A percentile compares a stretch with the other conserved stretches of the same genome.
phyloP scores from a whole-genome alignment of 495 filamentous ascomycete genomes.

The Talaromyces proteolyticus region DNA sequence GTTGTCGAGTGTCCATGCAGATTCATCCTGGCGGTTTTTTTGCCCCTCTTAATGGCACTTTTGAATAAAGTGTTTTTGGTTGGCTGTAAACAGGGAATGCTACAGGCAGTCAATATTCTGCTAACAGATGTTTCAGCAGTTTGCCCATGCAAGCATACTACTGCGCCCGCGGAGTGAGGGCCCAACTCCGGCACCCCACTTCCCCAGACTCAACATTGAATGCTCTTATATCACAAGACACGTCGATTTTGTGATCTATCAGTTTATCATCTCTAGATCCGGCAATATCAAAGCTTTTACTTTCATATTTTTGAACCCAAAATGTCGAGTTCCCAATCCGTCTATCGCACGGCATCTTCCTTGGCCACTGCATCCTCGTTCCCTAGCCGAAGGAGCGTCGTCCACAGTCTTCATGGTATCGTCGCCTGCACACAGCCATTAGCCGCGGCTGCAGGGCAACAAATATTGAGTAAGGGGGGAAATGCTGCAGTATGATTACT shows the following conservation, averaged over 20 bases:
- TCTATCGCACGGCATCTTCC: no score
- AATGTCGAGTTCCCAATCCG: neutral
- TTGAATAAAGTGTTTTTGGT: no score
- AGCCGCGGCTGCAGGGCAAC: constrained; percentile 68
- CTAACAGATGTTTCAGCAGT: no score
- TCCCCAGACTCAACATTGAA: neutral
- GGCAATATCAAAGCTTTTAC: no score
- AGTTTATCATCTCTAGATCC: no score
- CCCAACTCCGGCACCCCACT: neutral
- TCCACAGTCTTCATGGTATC: constrained; percentile 78
- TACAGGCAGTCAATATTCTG: no score
- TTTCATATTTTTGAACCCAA: neutral
- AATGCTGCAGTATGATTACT: constrained; percentile 63
- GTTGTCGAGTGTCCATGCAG: no score
- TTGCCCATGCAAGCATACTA: no score
- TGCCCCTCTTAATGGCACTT: no score
- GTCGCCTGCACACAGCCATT: constrained; percentile 75
- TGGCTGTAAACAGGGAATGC: neutral
- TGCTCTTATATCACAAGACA: neutral
- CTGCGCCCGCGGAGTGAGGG: neutral
- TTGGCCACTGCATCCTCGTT: no score
- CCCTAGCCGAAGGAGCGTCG: constrained; percentile 68
- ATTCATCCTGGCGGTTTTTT: no score
- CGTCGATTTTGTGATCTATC: no score
- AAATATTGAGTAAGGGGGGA: constrained; percentile 67